Conservation (phyloP, 2,329 filamentous ascomycete genomes). For the Dactylella cylindrospora region DNA sequence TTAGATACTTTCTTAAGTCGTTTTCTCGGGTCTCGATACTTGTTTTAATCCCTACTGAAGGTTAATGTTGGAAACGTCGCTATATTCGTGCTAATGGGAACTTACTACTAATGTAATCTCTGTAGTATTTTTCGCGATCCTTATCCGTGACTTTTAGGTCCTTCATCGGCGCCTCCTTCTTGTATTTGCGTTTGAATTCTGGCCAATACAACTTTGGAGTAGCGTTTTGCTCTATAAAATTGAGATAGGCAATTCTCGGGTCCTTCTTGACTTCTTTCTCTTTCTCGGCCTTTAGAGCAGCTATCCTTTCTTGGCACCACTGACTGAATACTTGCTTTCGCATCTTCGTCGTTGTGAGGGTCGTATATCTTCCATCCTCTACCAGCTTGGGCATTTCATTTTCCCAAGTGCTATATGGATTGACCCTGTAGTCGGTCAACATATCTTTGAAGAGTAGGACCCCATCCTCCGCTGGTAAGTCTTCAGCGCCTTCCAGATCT, state of each 20-base stretch:
- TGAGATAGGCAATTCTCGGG: constrained; percentile 77
- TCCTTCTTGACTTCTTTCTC: constrained; percentile 78
- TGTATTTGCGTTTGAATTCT: constrained; percentile 90
- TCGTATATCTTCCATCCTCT: constrained; percentile 83
- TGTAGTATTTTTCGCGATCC: constrained; percentile 76
- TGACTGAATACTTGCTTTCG: constrained; percentile 79
- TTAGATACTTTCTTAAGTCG: constrained; percentile 68
- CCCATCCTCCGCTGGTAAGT: constrained; percentile 48
- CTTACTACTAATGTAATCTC: constrained; percentile 61
- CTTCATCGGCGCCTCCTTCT: constrained; percentile 77
- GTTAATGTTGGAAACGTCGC: constrained; percentile 54
- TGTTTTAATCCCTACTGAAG: constrained; percentile 55
- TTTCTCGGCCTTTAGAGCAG: constrained; percentile 69
- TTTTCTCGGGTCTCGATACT: constrained; percentile 67
- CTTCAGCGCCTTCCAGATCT: constrained; percentile 69
- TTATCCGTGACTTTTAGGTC: constrained; percentile 70
- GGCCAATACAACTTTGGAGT: constrained; percentile 95
- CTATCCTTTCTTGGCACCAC: constrained; percentile 79
- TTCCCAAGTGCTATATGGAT: constrained; percentile 89
- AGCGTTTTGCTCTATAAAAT: constrained; percentile 76
- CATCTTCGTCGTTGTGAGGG: constrained; percentile 75
- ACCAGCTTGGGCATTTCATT: constrained; percentile 79
- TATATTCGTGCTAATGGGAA: background rate
- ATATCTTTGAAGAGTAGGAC: constrained; percentile 60
- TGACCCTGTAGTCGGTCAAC: constrained; percentile 77